Base-by-base conservation (phyloP, 108 stramenopile species). In the Conticribra weissflogii region DNA sequence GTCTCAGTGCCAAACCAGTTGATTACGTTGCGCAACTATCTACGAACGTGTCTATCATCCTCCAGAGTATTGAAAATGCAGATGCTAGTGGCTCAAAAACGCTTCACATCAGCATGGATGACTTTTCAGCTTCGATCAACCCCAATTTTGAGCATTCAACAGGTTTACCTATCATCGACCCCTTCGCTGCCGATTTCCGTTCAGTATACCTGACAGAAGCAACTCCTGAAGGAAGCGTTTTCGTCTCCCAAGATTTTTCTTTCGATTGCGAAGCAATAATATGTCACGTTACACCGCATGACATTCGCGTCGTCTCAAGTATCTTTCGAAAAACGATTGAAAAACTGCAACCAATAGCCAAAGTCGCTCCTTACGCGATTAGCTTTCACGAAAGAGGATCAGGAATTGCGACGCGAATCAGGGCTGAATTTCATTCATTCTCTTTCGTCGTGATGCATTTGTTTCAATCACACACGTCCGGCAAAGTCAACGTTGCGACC, bases 21-120 rank as follows among this genome's bases (percentile, higher is more conserved):
- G 74, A 76, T 54, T 63, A 76, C 21, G 74, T 76, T 17, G 77
- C 86, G 32, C 91, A 89, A 56, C 57, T 92, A 17, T 44, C 83
- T 30, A 85, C 88, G 22, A 89, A 87, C 70, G 82, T 87, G 0
- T 75, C 88, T 15, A 49, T 90, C 48, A 87, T 93, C 80, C 81
- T 87, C 54, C 92, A 93, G 63, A 86, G 84, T 82, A 74, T 90
- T 22, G 89, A 90, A 71, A 88, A 93, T 46, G 61, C 68, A 28
- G 86, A 88, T 81, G 81, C 64, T 22, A 87, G 69, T 32, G 89
- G 92, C 15, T 77, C 62, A 28, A 88, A 79, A 50, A 90, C 88
- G 25, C 51, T 84, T 1, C 92, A 93, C 61, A 45, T 84, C 24
- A 89, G 88, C 69, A 47, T 93, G 19, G 86, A 87, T 46, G 77